phyloP scores from a whole-genome alignment of 2,329 filamentous ascomycete genomes.

The Sordariomycetes sp. region DNA sequence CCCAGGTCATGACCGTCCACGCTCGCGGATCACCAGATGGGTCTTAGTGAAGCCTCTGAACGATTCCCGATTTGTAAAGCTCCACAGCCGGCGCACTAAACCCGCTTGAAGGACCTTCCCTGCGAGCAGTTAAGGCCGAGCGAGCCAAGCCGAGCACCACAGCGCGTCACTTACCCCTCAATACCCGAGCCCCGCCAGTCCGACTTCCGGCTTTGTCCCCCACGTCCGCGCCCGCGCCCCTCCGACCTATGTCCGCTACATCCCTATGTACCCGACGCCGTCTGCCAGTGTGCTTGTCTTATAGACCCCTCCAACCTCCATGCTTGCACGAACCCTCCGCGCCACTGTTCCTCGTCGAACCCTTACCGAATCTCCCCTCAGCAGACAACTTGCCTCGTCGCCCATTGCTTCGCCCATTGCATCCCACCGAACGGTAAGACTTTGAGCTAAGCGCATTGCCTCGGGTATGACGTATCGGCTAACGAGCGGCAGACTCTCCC shows the following conservation, averaged over 20 bases:
- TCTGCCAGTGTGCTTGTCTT: not conserved
- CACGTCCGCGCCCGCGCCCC: not conserved
- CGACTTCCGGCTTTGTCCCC: conserved; percentile 2
- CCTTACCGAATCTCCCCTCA: not conserved
- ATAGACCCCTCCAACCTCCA: not conserved
- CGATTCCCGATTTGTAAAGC: not conserved
- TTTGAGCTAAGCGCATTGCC: not conserved
- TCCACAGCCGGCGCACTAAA: not conserved
- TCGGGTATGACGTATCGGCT: not conserved
- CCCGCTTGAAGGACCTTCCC: not conserved
- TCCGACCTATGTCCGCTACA: not conserved
- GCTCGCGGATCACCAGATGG: not conserved
- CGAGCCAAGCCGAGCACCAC: not conserved
- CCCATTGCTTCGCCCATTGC: not conserved
- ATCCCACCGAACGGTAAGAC: not conserved
- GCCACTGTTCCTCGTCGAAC: not conserved
- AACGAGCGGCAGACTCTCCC: not conserved
- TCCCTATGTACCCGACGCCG: not conserved
- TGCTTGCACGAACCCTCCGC: not conserved
- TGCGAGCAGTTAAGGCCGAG: not conserved
- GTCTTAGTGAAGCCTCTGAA: not conserved
- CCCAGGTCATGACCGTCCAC: not conserved
- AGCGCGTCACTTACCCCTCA: not conserved
- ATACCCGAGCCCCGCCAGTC: not conserved
- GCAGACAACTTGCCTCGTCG: not conserved